These are phyloP conservation scores for Venturiaceae sp. DNA, from an alignment of 2,329 filamentous ascomycete genomes.

Conservation along the genomic window DNA sequence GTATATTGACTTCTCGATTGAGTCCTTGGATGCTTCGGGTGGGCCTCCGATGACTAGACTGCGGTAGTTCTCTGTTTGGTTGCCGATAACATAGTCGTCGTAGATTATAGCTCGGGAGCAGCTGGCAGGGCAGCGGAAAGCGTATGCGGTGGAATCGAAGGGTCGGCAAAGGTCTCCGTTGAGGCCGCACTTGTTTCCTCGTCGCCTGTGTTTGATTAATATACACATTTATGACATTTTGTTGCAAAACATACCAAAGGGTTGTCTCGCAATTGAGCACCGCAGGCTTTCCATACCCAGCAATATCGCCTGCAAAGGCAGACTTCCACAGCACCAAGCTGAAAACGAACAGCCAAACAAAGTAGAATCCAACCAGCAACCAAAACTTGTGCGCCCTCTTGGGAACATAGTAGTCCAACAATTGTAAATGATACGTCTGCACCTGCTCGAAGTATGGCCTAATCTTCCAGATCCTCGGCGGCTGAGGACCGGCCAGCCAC, in stretches of 20 bases:
- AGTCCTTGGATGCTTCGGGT: constrained; percentile 24
- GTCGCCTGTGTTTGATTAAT: constrained; percentile 20
- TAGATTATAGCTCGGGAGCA: constrained; percentile 57
- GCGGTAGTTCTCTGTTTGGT: constrained; percentile 48
- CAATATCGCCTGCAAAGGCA: constrained; percentile 49
- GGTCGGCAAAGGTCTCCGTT: constrained; percentile 68
- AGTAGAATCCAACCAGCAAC: constrained; percentile 50
- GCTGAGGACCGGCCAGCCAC: constrained; percentile 40
- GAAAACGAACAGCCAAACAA: constrained; percentile 61
- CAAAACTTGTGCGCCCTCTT: constrained; percentile 47
- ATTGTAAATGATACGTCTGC: constrained; percentile 55
- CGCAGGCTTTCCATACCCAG: constrained; percentile 56
- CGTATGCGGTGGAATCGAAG: constrained; percentile 52
- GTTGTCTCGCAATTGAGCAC: constrained; percentile 57
- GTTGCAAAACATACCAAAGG: constrained; percentile 49
- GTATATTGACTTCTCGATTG: constrained; percentile 49
- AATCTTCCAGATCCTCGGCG: constrained; percentile 38
- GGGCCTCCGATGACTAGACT: constrained; percentile 46
- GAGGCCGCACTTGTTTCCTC: constrained; percentile 63
- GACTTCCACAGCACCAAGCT: constrained; percentile 58
- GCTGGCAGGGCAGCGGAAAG: constrained; percentile 66
- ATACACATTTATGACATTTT: constrained; percentile 16
- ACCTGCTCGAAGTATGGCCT: constrained; percentile 50
- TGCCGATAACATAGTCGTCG: constrained; percentile 67
- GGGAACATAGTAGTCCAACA: constrained; percentile 55